Percentiles rank a stretch among this genome's conserved stretches.
phyloP scores from a whole-genome alignment of 1,284 basidiomycete species.

The Hemileia vastatrix region DNA sequence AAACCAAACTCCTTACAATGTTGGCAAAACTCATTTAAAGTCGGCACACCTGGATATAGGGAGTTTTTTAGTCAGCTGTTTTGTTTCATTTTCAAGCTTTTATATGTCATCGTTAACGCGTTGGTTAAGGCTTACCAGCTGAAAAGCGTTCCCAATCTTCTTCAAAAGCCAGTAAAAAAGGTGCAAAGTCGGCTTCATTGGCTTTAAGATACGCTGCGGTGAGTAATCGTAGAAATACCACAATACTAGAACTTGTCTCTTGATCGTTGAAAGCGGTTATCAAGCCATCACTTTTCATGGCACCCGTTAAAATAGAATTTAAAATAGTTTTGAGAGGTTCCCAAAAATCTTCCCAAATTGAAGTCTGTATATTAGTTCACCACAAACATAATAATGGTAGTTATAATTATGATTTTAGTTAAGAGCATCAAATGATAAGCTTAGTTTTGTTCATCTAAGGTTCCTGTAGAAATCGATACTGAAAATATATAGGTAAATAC shows the following conservation, averaged over 20 bases:
- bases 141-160: conserved; percentile 23
- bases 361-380: background rate
- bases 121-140: background rate
- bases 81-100: too few relatives aligned
- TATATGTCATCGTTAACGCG: too few relatives aligned
- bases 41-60: background rate
- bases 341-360: background rate
- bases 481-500: background rate
- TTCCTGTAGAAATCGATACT: background rate
- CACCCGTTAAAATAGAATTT: background rate
- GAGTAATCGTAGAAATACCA: conserved; percentile 63
- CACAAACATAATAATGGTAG: too few relatives aligned
- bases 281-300: background rate
- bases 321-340: background rate
- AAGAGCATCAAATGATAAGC: too few relatives aligned
- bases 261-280: background rate
- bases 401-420: too few relatives aligned
- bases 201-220: conserved; percentile 70
- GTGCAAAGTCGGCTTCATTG: conserved; percentile 56
- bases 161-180: conserved; percentile 62
- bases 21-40: background rate
- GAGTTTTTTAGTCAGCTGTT: too few relatives aligned
- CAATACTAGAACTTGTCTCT: conserved; percentile 45
- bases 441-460: too few relatives aligned
- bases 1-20: background rate